Percentiles rank a stretch among this genome's conserved stretches.
Evolutionary conservation across 2,329 filamentous ascomycete species (phyloP).

Genomic region (Hypoxylon sp.): DNA sequence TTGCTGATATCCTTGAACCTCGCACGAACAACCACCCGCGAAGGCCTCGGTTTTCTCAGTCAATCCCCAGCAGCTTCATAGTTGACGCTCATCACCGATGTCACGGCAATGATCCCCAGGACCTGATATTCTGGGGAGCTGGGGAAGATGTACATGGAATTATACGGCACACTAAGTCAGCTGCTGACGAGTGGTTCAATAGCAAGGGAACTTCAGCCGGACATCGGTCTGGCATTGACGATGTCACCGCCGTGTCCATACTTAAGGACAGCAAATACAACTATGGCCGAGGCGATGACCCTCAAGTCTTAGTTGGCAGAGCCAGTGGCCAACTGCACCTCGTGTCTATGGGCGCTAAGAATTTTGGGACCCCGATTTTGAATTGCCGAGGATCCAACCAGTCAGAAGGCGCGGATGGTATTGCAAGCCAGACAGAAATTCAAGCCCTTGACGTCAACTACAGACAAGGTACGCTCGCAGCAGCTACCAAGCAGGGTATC

Average conservation of each 20-base stretch:
- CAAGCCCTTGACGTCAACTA: constrained; percentile 48
- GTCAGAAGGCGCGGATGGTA: background rate
- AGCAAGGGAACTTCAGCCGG: constrained; percentile 51
- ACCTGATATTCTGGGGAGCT: constrained; percentile 60
- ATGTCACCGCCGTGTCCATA: constrained; percentile 58
- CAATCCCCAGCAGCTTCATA: constrained; percentile 55
- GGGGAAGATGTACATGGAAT: constrained; percentile 61
- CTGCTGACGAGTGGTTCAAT: constrained; percentile 49
- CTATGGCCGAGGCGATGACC: constrained; percentile 26
- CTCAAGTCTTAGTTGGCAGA: constrained; percentile 56
- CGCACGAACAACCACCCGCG: constrained; percentile 19
- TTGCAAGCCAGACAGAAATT: constrained; percentile 44
- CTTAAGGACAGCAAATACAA: constrained; percentile 46
- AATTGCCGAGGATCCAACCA: constrained; percentile 28
- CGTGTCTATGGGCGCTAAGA: constrained; percentile 50
- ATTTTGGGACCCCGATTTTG: constrained; percentile 45
- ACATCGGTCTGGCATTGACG: constrained; percentile 56
- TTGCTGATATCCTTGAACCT: constrained; percentile 48
- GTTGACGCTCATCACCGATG: constrained; percentile 55
- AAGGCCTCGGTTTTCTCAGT: constrained; percentile 41
- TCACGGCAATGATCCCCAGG: constrained; percentile 47
- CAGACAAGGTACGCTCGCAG: constrained; percentile 43
- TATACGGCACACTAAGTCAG: constrained; percentile 44
- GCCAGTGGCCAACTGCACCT: constrained; percentile 60
- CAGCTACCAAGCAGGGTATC: constrained; percentile 48